Conservation (phyloP, 441 rosid species). For the California macrophylla region DNA sequence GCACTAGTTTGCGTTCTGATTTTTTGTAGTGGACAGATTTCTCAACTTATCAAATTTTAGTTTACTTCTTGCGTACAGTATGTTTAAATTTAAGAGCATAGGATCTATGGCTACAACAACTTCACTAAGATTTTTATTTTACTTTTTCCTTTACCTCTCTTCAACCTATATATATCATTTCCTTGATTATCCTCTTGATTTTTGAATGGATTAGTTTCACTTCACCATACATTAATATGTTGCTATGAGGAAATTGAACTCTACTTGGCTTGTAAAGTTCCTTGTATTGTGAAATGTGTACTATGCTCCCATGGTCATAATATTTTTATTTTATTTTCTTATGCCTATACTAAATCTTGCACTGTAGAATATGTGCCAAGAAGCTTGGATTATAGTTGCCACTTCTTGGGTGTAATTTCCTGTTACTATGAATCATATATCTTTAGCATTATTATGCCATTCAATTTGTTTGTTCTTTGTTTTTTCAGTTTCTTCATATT, state of each 20-base stretch:
- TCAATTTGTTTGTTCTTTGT: background rate
- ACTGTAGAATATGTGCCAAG: background rate
- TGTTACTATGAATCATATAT: background rate
- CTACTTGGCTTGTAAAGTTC: background rate
- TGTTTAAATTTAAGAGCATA: background rate
- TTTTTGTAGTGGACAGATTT: background rate
- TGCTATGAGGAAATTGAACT: background rate
- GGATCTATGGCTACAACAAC: background rate
- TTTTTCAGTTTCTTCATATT: slow-evolving; percentile 14
- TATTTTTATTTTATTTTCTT: background rate
- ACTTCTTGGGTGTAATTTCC: background rate
- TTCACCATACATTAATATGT: background rate
- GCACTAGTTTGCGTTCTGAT: background rate
- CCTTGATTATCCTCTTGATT: background rate
- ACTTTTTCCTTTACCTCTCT: background rate
- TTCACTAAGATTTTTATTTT: background rate
- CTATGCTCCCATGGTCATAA: background rate
- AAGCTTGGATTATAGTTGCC: slow-evolving; percentile 9
- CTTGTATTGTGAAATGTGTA: background rate
- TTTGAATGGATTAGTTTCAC: background rate
- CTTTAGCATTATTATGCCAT: slow-evolving; percentile 7
- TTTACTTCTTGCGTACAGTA: background rate
- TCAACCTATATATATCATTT: background rate
- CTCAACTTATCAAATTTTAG: background rate
- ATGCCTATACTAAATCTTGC: background rate